A percentile compares a stretch with the other conserved stretches of the same genome.
Conservation (phyloP, 345 rosid genomes). For the Pelargonium nanum region DNA sequence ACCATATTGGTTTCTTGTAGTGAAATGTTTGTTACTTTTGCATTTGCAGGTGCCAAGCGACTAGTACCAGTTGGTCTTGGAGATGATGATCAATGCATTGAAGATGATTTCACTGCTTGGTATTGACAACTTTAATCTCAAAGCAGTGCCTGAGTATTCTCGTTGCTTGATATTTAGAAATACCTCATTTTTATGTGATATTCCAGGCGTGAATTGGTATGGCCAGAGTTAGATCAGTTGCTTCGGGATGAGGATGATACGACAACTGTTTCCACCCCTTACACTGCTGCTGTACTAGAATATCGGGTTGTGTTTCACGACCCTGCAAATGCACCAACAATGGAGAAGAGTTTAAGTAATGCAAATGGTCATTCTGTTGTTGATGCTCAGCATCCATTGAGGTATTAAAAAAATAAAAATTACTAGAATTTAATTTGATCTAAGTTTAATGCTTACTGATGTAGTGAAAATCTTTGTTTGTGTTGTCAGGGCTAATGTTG, state of each 20-base stretch:
- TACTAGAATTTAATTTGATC: not conserved
- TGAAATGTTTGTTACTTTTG: not conserved
- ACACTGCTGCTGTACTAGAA: conserved; percentile 81
- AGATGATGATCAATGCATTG: conserved; percentile 89
- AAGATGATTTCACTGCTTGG: conserved; percentile 68
- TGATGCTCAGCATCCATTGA: conserved; percentile 88
- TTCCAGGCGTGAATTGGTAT: conserved; percentile 62
- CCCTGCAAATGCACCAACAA: conserved; percentile 20
- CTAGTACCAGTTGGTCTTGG: conserved; percentile 74
- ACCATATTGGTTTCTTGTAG: not conserved
- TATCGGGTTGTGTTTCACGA: conserved; percentile 70
- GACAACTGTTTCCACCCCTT: conserved; percentile 58
- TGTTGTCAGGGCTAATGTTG: conserved; percentile 74
- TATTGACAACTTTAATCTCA: conserved; percentile 5
- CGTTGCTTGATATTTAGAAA: not conserved
- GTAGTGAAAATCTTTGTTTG: conserved; percentile 5
- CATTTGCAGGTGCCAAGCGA: conserved; percentile 65
- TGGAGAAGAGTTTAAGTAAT: conserved; percentile 24
- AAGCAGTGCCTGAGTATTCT: too few species aligned
- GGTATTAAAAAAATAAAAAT: conserved; percentile 27
- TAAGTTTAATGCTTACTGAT: conserved; percentile 16
- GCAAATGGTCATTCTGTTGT: conserved; percentile 52
- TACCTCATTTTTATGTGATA: conserved; percentile 6
- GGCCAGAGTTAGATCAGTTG: conserved; percentile 78
- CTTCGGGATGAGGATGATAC: conserved; percentile 76